Evolutionary conservation across 345 rosid species (phyloP).

Genomic region (Hibiscus mutabilis): DNA sequence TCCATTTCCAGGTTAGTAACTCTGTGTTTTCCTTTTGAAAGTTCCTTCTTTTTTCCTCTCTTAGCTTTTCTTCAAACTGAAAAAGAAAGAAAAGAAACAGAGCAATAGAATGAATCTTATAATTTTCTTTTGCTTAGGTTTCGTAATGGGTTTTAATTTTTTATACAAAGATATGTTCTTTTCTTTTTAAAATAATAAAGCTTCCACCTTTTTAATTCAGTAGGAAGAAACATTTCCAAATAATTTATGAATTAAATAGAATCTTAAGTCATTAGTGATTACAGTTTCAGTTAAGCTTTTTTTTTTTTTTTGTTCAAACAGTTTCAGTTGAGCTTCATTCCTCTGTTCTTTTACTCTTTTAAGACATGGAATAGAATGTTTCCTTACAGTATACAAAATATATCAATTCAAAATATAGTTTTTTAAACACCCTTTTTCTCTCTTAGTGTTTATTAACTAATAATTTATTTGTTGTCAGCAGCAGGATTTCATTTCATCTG

Average conservation of each 20-base stretch:
- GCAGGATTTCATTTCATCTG: not conserved
- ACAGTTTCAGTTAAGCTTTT: not conserved
- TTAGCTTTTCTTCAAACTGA: too few relatives aligned
- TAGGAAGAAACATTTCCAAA: not conserved
- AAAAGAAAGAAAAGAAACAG: not conserved
- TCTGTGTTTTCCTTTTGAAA: not conserved
- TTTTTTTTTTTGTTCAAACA: too few relatives aligned
- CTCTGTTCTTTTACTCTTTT: slow-evolving; percentile 3
- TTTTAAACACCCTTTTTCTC: not conserved
- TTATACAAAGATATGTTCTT: not conserved
- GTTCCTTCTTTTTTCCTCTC: not conserved
- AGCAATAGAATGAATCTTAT: not conserved
- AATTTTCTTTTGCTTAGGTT: not conserved
- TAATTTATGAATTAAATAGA: slow-evolving; percentile 2
- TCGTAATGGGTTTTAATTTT: not conserved
- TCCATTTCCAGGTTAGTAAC: slow-evolving; percentile 3
- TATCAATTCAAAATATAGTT: not conserved
- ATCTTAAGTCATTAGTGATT: not conserved
- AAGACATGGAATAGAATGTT: not conserved
- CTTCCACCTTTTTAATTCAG: not conserved
- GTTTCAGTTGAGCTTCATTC: not conserved
- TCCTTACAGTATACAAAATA: not conserved
- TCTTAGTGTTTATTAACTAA: not conserved
- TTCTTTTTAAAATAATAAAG: not conserved
- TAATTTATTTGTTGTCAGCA: slow-evolving; percentile 3